Percentiles rank a stretch among this genome's conserved stretches.
Conservation (phyloP, 495 filamentous ascomycete genomes). For the Sphaerosporella brunnea region DNA sequence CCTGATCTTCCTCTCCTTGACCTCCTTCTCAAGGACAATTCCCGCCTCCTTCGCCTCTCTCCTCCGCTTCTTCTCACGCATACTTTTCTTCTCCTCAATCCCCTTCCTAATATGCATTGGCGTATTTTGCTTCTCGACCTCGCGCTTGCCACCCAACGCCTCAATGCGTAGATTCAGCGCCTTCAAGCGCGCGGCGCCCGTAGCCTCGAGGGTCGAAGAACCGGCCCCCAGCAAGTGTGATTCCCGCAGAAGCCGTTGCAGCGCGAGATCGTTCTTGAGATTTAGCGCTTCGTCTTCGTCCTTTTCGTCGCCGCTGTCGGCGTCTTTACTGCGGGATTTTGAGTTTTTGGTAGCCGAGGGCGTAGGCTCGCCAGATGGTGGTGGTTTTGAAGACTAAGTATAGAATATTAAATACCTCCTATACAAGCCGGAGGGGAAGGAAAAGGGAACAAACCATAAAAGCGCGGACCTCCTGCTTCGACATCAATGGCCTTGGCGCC, state of each 20-base stretch:
- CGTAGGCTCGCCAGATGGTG: conserved; percentile 28
- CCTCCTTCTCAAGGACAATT: conserved; percentile 62
- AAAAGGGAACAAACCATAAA: too few relatives aligned
- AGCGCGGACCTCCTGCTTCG: too few relatives aligned
- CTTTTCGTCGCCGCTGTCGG: conserved; percentile 26
- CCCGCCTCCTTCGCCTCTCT: conserved; percentile 75
- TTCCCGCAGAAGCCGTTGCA: conserved; percentile 76
- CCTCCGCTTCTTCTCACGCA: conserved; percentile 51
- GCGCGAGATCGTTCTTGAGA: conserved; percentile 78
- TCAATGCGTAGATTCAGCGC: conserved; percentile 68
- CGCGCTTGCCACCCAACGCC: conserved; percentile 58
- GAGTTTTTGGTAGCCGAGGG: conserved; percentile 26
- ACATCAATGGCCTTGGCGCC: too few relatives aligned
- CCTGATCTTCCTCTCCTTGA: conserved; percentile 30
- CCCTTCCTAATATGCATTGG: conserved; percentile 63
- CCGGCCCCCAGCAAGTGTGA: conserved; percentile 71
- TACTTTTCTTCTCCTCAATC: conserved; percentile 45
- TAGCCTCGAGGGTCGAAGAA: conserved; percentile 39
- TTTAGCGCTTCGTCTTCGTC: conserved; percentile 42
- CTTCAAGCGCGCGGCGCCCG: conserved; percentile 49
- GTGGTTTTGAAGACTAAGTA: conserved; percentile 36
- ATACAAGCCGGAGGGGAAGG: too few relatives aligned
- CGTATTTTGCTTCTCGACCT: conserved; percentile 64
- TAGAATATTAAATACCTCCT: too few relatives aligned
- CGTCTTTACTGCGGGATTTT: conserved; percentile 19